Percentiles rank a stretch among this genome's conserved stretches.
Conservation (phyloP, 352 stramenopile species). For the Phytophthora capsici region DNA sequence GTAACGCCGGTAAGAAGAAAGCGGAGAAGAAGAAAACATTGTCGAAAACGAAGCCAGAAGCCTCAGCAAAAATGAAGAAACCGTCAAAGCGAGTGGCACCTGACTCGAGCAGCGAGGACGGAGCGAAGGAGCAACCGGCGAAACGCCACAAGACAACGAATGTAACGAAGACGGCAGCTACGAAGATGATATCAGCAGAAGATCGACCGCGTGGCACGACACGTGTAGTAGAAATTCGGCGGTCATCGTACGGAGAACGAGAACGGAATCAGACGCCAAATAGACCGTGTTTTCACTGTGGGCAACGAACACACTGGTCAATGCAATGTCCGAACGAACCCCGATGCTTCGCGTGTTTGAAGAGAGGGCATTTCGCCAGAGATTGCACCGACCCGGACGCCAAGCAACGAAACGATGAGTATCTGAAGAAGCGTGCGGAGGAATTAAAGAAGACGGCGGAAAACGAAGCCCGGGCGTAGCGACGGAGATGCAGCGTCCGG, state of each 20-base stretch:
- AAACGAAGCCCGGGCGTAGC: background rate
- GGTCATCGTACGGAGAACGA: too few species aligned
- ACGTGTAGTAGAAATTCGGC: too few species aligned
- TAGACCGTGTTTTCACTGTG: too few species aligned
- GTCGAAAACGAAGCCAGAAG: background rate
- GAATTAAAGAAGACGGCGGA: background rate
- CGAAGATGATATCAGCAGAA: background rate
- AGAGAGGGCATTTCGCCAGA: slow-evolving; percentile 1
- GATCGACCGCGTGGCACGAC: too few species aligned
- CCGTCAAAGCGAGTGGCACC: too few species aligned
- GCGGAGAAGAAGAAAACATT: background rate
- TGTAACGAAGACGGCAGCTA: background rate
- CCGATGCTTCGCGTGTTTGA: too few species aligned
- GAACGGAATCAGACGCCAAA: too few species aligned
- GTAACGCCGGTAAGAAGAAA: background rate
- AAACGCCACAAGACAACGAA: background rate
- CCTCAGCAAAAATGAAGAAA: too few species aligned
- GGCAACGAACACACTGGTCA: too few species aligned
- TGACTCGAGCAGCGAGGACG: background rate
- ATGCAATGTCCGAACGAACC: too few species aligned
- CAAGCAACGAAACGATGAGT: background rate
- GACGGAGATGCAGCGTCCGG: background rate
- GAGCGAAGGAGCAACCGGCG: too few species aligned
- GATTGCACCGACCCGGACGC: background rate
- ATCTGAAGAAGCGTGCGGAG: background rate